Base-by-base conservation (phyloP, 129 eudicot species). In the Flaveria brownii region DNA sequence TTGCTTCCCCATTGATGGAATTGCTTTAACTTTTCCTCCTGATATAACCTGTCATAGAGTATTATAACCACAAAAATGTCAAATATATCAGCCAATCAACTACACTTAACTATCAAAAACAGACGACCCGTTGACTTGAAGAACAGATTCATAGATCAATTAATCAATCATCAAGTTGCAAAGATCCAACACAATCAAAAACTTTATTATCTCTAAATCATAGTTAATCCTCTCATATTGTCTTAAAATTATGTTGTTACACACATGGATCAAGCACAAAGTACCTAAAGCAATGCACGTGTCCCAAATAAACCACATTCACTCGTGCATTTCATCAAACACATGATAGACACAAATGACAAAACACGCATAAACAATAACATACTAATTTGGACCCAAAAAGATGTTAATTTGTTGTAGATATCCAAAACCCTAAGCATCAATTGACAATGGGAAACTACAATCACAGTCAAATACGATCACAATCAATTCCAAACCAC, bases 1-100 rank as follows among this genome's bases (percentile, higher is more conserved):
- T 23, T 93, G 92, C 98, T 93, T 84, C 91, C 95, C 98, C 98
- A 93, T 78, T 90, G 96, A 55, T 96, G 92, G 86, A 93, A 93
- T 16, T 57, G 75, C 87, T 86, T 90, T 83, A 93, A 88, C 52
- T 93, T 97, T 68, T 93, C 98, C 73, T 87, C 97, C 97, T 90
- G 46, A 23, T 68, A 78, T 20, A 77, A 1, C 63, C 30, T 16
- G 59, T 12, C 20, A 43, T 9, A 73, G 45, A 39, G 13, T 52
- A 47, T 2, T 61, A 25, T 16, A 12, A 54, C 1, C 47, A 67
- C 0, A 9, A 69, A 30, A 30, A 33, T 3, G 33, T 11, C 47
- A 28, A 62, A 56, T 15, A 71, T 50, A 39, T 39, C 1, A 49
- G 61, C 45, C 17, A 30, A 30, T 30, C 36, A 30, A 30, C 5